phyloP scores from a whole-genome alignment of 805 yeast species.

The Kuraishia molischiana region DNA sequence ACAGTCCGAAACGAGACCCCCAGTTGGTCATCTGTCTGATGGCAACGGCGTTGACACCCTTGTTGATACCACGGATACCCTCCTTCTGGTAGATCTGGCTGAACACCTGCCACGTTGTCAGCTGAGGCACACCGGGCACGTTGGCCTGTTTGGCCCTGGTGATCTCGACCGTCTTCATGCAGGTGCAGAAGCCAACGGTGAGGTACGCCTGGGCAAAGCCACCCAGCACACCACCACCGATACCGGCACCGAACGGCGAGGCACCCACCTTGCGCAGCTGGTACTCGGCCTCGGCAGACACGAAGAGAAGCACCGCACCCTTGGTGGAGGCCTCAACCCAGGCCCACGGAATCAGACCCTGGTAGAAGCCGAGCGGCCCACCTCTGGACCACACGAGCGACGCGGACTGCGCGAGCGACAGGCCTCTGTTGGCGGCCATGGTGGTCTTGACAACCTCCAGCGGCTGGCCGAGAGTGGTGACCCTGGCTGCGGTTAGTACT shows the following conservation, averaged over 20 bases:
- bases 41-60: constrained; percentile 99
- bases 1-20: constrained; percentile 95
- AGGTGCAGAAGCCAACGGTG: constrained; percentile 97
- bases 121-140: constrained; percentile 43
- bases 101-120: constrained; percentile 79
- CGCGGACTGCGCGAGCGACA: constrained; percentile 58
- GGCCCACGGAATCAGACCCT: constrained; percentile 98
- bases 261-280: constrained; percentile 55
- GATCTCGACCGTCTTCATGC: constrained; percentile 98
- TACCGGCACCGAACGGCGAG: constrained; percentile 73
- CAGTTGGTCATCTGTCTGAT: constrained; percentile 97
- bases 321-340: constrained; percentile 99
- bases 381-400: constrained; percentile 87
- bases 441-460: constrained; percentile 94
- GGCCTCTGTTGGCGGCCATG: constrained; percentile 90
- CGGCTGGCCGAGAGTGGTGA: constrained; percentile 93
- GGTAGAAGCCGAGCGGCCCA: constrained; percentile 87
- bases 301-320: constrained; percentile 92
- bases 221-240: constrained; percentile 92
- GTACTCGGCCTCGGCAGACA: constrained; percentile 87
- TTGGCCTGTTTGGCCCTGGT: constrained; percentile 76
- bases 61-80: constrained; percentile 91
- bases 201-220: constrained; percentile 95
- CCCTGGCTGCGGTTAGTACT: constrained; percentile 24
- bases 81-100: constrained; percentile 74